Base-by-base conservation (phyloP, 306 rosid species). In the Cucurbita maxima region DNA sequence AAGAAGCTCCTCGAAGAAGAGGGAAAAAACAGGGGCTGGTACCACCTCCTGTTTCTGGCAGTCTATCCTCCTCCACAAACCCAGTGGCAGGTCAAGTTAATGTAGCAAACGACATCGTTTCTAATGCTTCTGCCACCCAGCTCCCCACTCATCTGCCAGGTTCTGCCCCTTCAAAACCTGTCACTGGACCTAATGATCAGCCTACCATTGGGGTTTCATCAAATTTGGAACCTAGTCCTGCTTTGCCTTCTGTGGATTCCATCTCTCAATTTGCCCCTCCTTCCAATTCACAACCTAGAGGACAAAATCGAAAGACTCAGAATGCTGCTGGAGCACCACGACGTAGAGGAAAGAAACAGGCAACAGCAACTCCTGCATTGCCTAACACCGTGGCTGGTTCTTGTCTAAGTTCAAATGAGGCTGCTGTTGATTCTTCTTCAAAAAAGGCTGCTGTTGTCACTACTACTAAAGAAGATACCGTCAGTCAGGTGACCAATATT, bases 301-400 rank as follows among this genome's bases (percentile, higher is more conserved):
- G 82, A 69, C 84, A 78, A 79, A 75, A 71, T 82, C 87, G 62
- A 82, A 91, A 84, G 82, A 78, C 82, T 12, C 97, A 88, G 56
- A 77, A 48, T 83, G 90, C 86, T 43, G 83, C 74, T 8, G 94
- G 91, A 64, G 79, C 80, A 75, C 75, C 92, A 9, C 87, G 93
- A 45, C 96, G 96, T 44, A 84, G 96, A 86, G 99, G 96, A 69
- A 95, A 77, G 89, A 91, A 87, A 78, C 91, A 82, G 74, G 83
- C 84, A 19, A 68, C 78, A 54, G 18, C 58, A 54, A 71, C 79
- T 38, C 71, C 79, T 50, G 78, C 82, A 36, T 81, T 67, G 78
- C 81, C 86, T 58, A 83, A 83, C 79, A 80, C 76, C 34, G 63
- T 79, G 60, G 83, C 76, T 80, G 82, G 76, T 74, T 84, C 70